A percentile compares a stretch with the other conserved stretches of the same genome.
phyloP scores from a whole-genome alignment of 441 rosid species.

The Eruca vesicaria region DNA sequence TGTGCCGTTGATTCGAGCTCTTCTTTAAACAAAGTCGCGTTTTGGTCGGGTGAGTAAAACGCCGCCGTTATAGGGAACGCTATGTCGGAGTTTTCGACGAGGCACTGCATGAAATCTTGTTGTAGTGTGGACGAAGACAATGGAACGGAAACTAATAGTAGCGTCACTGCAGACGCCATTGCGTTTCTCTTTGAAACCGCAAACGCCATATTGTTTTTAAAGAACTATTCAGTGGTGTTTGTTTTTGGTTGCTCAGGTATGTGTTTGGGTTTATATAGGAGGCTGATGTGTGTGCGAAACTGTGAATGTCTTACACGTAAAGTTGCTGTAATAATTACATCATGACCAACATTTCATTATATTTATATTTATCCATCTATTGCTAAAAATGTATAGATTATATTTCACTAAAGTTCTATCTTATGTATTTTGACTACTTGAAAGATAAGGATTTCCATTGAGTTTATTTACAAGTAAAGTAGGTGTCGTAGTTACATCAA shows the following conservation, averaged over 20 bases:
- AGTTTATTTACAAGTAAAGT: constrained; percentile 26
- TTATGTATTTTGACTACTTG: not conserved
- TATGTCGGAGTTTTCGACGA: constrained; percentile 30
- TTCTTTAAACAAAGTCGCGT: constrained; percentile 29
- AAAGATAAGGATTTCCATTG: not conserved
- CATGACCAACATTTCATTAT: not conserved
- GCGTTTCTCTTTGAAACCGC: constrained; percentile 5
- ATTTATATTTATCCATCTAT: not conserved
- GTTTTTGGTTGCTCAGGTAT: constrained; percentile 19
- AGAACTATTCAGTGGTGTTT: constrained; percentile 9
- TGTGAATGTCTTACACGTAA: constrained; percentile 25
- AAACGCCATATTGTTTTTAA: constrained; percentile 16
- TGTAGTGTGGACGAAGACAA: constrained; percentile 22
- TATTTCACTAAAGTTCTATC: not conserved
- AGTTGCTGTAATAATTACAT: constrained; percentile 29
- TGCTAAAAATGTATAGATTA: not conserved
- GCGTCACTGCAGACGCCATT: constrained; percentile 15
- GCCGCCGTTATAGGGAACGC: constrained; percentile 34
- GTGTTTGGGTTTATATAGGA: constrained; percentile 30
- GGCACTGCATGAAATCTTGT: constrained; percentile 36
- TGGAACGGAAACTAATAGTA: constrained; percentile 22
- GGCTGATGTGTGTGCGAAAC: constrained; percentile 12
- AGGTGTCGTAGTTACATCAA: constrained; percentile 25
- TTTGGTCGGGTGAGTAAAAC: constrained; percentile 34
- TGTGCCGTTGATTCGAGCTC: constrained; percentile 37